Evolutionary conservation across 1,284 basidiomycete genomes (phyloP), one percentile per base, ranked within the genome.

Genomic region (Microbotryomycetes sp.): DNA sequence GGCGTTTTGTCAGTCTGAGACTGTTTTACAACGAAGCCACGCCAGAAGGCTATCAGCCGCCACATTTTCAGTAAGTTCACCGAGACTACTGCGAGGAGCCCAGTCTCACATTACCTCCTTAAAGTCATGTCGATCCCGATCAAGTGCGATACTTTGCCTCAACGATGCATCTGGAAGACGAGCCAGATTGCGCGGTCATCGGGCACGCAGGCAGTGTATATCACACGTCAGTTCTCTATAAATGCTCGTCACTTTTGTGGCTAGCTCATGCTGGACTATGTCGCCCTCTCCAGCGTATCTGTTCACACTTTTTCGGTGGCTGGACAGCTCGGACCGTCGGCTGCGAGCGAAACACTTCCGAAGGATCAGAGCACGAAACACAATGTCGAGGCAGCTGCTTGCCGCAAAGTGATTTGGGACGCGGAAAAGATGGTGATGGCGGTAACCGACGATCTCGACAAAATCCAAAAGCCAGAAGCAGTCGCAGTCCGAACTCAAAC

Each of bases 1-100:
- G 59, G 52, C 83, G 88, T 31, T 91, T 81, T 71, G 86, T 87
- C 24, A 87, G 85, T n/a, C 86, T 90, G 76, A 90, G 90, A 71
- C 75, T 88, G 16, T 87, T 86, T 70, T 91, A 89, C 72, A 84
- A 83, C 23, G 83, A 87, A 46, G 78, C 83, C 23, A 85, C 87
- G 5, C 89, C 88, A 0, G 76, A 79, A 5, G 65, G 69, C 13
- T 71, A 71, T 61, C 57, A 70, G 50, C 70, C 70, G 15, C 62
- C 63, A 2, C 29, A 45, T 27, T 63, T 61, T 54, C 47, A 27
- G 59, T 64, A 4, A n/a, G 57, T 41, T 11, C 2, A 28, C 35
- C 18, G 35, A 41, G 35, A n/a, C n/a, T n/a, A n/a, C n/a, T n/a
- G n/a, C n/a, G n/a, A n/a, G n/a, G n/a, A n/a, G n/a, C 26, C 28